Evolutionary conservation across 2,329 filamentous ascomycete species (phyloP), one percentile per base, ranked within the genome.

Genomic region (Pyrenochaeta sp.): DNA sequence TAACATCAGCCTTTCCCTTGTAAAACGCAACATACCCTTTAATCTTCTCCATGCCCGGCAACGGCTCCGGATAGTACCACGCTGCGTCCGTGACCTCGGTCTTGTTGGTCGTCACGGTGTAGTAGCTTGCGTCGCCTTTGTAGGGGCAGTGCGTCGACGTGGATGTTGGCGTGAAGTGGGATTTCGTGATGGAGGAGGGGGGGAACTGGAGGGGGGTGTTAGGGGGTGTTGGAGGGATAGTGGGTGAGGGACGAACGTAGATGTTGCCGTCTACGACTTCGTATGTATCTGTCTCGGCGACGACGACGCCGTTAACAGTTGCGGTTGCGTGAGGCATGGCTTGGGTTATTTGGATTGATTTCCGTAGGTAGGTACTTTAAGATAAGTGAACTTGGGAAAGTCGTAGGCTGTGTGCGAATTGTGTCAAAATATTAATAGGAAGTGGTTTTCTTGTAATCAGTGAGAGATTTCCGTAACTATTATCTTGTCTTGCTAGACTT

Each of bases 211-310:
- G 15, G 9, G 14, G 27, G 21, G 30, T 55, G 24, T n/a, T 17
- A 19, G 10, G 28, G 18, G 13, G 9, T 29, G 7, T 17, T 19
- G 14, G 29, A 3, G 29, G 5, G 17, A 20, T 7, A 5, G 6
- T 19, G 15, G 29, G 30, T 4, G 7, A 7, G 15, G 13, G 9
- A 17, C 58, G 13, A 53, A 76, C 74, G 60, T 84, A 84, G 47
- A 83, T 74, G 63, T 83, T 83, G 18, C 81, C 81, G 53, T 85
- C 82, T 22, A 84, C 80, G 19, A 77, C 73, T 55, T 82, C 77
- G 68, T 76, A 82, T 11, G 67, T 69, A 29, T 78, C 72, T 0
- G 77, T 65, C 54, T 79, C 74, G 46, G 82, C 81, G 38, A 85
- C 62, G 23, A 76, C 58, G 36, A 71, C 73, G 51, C 76, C 78